Evolutionary conservation across 768 basidiomycete genomes (phyloP).

Genomic region (Calocera viscosa): DNA sequence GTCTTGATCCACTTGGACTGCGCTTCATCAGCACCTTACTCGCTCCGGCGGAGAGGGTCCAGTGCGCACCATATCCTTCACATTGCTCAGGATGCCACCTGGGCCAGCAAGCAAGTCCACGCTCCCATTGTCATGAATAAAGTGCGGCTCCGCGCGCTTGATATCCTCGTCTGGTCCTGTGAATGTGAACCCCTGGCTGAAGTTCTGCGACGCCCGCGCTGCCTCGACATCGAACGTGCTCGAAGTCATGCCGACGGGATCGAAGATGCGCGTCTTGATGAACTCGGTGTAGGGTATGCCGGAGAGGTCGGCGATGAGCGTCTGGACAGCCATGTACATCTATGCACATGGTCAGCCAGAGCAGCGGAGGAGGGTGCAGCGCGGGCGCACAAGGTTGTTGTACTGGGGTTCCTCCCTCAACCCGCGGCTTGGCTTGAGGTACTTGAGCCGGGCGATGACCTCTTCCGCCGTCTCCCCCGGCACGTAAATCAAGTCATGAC

Average conservation of each 20-base stretch:
- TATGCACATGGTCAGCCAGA: conserved; percentile 13
- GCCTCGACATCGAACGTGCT: conserved; percentile 30
- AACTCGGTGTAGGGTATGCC: conserved; percentile 31
- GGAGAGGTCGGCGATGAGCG: conserved; percentile 29
- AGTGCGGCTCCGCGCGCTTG: conserved; percentile 20
- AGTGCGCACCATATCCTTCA: conserved; percentile 33
- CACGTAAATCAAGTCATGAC: conserved; percentile 29
- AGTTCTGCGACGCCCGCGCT: conserved; percentile 27
- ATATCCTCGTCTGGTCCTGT: conserved; percentile 27
- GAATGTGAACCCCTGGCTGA: conserved; percentile 28
- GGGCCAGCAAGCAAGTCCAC: conserved; percentile 28
- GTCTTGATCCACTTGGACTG: conserved; percentile 33
- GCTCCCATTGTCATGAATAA: conserved; percentile 17
- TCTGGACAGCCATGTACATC: conserved; percentile 31
- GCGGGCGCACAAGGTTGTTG: conserved; percentile 28
- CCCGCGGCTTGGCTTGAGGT: conserved; percentile 28
- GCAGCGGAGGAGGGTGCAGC: not conserved
- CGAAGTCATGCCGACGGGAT: conserved; percentile 31
- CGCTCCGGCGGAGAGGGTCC: conserved; percentile 16
- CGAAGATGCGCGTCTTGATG: conserved; percentile 33
- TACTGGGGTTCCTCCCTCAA: conserved; percentile 31
- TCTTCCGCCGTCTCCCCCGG: conserved; percentile 23
- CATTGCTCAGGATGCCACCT: conserved; percentile 35
- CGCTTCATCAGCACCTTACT: not conserved
- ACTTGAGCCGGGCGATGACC: conserved; percentile 20